A percentile compares a stretch with the other conserved stretches of the same genome.
phyloP scores from a whole-genome alignment of 139 green algal species.

The Auxenochlorella pyrenoidosa region DNA sequence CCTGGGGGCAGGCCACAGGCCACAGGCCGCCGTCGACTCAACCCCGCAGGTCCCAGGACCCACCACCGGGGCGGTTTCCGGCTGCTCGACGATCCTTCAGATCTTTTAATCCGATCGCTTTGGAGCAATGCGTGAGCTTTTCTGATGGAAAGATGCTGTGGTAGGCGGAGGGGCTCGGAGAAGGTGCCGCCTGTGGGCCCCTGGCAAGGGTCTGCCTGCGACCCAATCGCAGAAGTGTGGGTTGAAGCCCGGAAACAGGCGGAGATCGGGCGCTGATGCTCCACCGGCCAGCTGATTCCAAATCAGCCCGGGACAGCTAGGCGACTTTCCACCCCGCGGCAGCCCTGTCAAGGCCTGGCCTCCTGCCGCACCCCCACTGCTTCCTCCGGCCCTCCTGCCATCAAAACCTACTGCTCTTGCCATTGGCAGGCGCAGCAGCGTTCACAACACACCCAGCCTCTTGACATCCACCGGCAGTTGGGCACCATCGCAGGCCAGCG shows the following conservation, averaged over 20 bases:
- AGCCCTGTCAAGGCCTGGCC: neutral
- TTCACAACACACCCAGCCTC: neutral
- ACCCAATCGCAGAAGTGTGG: too few species aligned
- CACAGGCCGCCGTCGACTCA: too few species aligned
- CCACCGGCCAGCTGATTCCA: neutral
- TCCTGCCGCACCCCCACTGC: neutral
- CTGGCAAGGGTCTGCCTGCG: neutral
- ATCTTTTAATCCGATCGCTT: too few species aligned
- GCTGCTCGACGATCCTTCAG: too few species aligned
- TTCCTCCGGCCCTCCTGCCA: neutral
- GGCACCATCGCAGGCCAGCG: neutral
- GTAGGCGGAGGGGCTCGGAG: neutral
- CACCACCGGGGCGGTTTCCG: too few species aligned
- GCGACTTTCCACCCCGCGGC: neutral
- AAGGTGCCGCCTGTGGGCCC: neutral
- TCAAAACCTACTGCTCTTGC: neutral
- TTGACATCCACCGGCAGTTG: neutral
- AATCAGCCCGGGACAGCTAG: neutral
- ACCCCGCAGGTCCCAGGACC: too few species aligned
- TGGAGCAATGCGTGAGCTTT: too few species aligned
- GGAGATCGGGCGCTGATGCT: neutral
- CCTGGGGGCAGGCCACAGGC: too few species aligned
- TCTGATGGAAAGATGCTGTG: neutral
- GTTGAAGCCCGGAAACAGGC: too few species aligned
- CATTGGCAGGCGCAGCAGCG: neutral